A percentile compares a stretch with the other conserved stretches of the same genome.
Evolutionary conservation across 2,329 filamentous ascomycete genomes (phyloP).

Genomic region (Nigrospora osmanthi): DNA sequence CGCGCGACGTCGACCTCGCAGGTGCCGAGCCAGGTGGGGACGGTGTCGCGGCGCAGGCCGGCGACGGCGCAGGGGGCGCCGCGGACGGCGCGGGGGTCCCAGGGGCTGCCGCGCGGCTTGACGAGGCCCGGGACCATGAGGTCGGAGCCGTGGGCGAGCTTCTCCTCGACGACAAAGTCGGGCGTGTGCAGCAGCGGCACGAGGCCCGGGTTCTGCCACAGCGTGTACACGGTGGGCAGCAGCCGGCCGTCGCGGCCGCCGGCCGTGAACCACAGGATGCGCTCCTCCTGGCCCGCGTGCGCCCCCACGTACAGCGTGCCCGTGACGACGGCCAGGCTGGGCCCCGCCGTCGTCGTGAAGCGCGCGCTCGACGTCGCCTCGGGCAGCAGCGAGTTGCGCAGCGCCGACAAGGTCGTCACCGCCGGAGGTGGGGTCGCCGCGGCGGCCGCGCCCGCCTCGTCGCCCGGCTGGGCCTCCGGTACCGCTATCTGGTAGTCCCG

Average conservation of each 20-base stretch:
- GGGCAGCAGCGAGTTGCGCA: slow-evolving; percentile 51
- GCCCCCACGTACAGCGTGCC: slow-evolving; percentile 58
- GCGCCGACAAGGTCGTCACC: slow-evolving; percentile 1
- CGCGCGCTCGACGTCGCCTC: slow-evolving; percentile 55
- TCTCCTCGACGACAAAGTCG: slow-evolving; percentile 47
- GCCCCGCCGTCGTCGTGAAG: slow-evolving; percentile 58
- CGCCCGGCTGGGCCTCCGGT: slow-evolving; percentile 12
- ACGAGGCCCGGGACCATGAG: slow-evolving; percentile 62
- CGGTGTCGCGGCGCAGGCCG: slow-evolving; percentile 47
- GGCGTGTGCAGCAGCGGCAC: slow-evolving; percentile 59
- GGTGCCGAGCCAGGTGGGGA: slow-evolving; percentile 56
- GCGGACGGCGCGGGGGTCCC: slow-evolving; percentile 49
- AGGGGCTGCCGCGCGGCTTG: slow-evolving; percentile 47
- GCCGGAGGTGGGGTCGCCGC: neutral
- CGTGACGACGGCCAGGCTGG: slow-evolving; percentile 50
- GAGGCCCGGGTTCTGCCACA: slow-evolving; percentile 56
- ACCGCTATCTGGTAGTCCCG: slow-evolving; percentile 43
- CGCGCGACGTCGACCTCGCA: slow-evolving; percentile 24
- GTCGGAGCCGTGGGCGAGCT: slow-evolving; percentile 57
- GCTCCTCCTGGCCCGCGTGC: slow-evolving; percentile 43
- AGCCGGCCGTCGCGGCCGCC: slow-evolving; percentile 38
- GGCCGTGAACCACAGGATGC: slow-evolving; percentile 57
- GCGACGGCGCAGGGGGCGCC: slow-evolving; percentile 57
- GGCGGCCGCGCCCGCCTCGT: slow-evolving; percentile 14
- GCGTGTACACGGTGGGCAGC: slow-evolving; percentile 53